Percentiles rank a stretch among this genome's conserved stretches.
Conservation (phyloP, 192 early-diverging fungal species). For the Podila epicladia region DNA sequence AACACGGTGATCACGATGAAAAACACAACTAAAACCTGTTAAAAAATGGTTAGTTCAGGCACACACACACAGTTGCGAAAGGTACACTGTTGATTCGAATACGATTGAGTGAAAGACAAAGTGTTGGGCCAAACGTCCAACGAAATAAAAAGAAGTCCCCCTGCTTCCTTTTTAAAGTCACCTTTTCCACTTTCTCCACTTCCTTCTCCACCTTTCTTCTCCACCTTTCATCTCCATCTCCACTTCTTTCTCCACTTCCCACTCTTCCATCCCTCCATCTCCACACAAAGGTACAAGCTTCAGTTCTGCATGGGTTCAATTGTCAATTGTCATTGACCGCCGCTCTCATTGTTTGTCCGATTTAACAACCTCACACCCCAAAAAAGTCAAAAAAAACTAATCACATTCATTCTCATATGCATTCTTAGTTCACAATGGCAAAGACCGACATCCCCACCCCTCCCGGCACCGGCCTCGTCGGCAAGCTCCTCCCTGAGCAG, state of each 20-base stretch:
- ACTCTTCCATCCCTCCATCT: not conserved
- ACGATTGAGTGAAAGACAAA: too few relatives aligned
- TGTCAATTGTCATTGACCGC: not conserved
- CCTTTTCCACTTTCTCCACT: not conserved
- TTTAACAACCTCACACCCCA: too few relatives aligned
- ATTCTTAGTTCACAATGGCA: constrained; percentile 19
- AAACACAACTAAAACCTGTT: too few relatives aligned
- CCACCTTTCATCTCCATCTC: not conserved
- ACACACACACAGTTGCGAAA: too few relatives aligned
- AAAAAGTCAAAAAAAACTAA: not conserved
- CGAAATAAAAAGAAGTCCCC: not conserved
- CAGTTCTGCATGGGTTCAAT: not conserved
- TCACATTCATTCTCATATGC: not conserved
- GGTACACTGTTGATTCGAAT: too few relatives aligned
- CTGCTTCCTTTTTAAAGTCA: not conserved
- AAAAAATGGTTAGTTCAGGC: too few relatives aligned
- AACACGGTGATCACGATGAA: too few relatives aligned
- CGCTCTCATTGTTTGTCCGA: too few relatives aligned
- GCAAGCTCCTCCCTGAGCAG: constrained; percentile 46
- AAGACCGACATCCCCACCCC: constrained; percentile 39
- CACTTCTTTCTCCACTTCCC: not conserved
- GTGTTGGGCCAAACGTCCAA: too few relatives aligned
- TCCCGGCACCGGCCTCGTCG: constrained; percentile 49
- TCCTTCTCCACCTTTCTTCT: not conserved
- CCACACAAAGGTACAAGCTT: not conserved